These are phyloP conservation scores for Penicillium psychrosexuale DNA, from an alignment of 2,329 filamentous ascomycete genomes.

Conservation along the genomic window DNA sequence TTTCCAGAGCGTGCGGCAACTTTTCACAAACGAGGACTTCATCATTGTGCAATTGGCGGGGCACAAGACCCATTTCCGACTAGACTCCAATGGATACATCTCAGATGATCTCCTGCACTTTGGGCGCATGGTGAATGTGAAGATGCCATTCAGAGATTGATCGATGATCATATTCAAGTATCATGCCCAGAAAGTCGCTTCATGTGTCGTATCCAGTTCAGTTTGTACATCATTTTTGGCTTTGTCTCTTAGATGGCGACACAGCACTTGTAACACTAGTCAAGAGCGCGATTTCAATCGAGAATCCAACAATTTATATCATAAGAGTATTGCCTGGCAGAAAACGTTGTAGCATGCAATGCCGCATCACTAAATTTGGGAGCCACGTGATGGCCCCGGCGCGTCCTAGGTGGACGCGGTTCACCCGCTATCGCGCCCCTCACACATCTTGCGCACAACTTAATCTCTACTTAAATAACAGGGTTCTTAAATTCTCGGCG, in stretches of 20 bases:
- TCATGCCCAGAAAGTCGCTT: neutral
- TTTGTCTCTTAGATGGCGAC: neutral
- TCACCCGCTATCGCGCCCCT: constrained; percentile 26
- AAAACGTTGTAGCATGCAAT: neutral
- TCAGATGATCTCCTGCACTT: constrained; percentile 36
- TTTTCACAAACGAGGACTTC: constrained; percentile 43
- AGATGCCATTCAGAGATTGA: constrained; percentile 1
- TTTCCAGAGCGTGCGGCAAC: constrained; percentile 36
- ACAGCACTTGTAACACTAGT: constrained; percentile 1
- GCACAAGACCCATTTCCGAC: constrained; percentile 34
- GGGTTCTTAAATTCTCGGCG: constrained; percentile 12
- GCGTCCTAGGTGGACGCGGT: constrained; percentile 26
- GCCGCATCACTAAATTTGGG: neutral
- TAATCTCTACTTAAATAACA: constrained; percentile 16
- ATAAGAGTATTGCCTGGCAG: neutral
- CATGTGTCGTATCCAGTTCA: too few species aligned
- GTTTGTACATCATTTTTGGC: constrained; percentile 5
- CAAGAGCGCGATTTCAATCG: neutral
- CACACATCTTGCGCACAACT: constrained; percentile 12
- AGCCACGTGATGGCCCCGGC: constrained; percentile 28
- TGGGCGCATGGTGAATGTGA: constrained; percentile 17
- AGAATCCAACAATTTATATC: neutral
- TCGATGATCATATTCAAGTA: neutral
- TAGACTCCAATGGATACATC: constrained; percentile 39
- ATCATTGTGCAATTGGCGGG: constrained; percentile 39